A percentile compares a stretch with the other conserved stretches of the same genome.
Evolutionary conservation across 768 basidiomycete species (phyloP).

Genomic region (Suillus plorans): DNA sequence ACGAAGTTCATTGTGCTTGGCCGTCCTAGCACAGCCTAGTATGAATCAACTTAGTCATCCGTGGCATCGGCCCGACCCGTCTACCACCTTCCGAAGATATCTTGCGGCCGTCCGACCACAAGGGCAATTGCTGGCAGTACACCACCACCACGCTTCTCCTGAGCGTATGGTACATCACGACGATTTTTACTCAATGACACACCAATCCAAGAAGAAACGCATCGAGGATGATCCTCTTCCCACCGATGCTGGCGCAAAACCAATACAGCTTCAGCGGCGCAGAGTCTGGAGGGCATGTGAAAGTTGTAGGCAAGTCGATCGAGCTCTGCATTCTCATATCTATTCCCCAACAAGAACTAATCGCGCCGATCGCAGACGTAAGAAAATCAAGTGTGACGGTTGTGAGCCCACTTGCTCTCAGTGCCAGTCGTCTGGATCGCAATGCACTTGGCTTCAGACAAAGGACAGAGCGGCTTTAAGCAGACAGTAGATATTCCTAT

Average conservation of each 20-base stretch:
- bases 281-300: slow-evolving; percentile 91
- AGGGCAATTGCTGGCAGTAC: slow-evolving; percentile 22
- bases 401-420: slow-evolving; percentile 85
- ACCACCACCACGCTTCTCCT: slow-evolving; percentile 15
- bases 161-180: slow-evolving; percentile 37
- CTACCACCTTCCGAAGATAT: slow-evolving; percentile 31
- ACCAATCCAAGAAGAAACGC: slow-evolving; percentile 78
- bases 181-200: slow-evolving; percentile 46
- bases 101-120: slow-evolving; percentile 23
- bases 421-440: slow-evolving; percentile 68
- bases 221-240: slow-evolving; percentile 53
- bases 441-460: slow-evolving; percentile 88
- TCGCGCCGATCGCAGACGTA: slow-evolving; percentile 52
- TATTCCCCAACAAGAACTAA: slow-evolving; percentile 17
- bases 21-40: background rate
- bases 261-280: slow-evolving; percentile 73
- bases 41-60: slow-evolving; percentile 36
- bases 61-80: slow-evolving; percentile 37
- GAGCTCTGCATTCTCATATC: slow-evolving; percentile 10
- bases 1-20: background rate
- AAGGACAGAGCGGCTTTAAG: slow-evolving; percentile 89
- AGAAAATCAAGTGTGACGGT: slow-evolving; percentile 94
- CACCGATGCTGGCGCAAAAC: slow-evolving; percentile 61
- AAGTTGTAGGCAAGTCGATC: slow-evolving; percentile 68
- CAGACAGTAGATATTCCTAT: slow-evolving; percentile 64